phyloP scores from a whole-genome alignment of 1,284 basidiomycete genomes.

The Ustilago cynodontis region DNA sequence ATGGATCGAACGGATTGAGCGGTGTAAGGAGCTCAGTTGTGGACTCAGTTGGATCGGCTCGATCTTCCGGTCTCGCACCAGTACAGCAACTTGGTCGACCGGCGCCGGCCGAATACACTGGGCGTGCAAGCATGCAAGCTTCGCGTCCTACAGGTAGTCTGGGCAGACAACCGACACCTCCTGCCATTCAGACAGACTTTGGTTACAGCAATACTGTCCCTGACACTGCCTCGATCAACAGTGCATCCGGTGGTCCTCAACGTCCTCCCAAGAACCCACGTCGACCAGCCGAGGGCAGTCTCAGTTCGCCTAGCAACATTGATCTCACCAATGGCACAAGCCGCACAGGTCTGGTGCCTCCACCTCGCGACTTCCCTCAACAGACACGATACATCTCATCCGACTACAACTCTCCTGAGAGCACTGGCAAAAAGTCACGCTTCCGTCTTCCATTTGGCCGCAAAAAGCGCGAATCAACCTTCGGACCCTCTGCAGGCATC shows the following conservation, averaged over 20 bases:
- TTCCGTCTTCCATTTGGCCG: conserved; percentile 43
- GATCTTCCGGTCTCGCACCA: conserved; percentile 19
- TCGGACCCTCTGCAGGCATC: conserved; percentile 12
- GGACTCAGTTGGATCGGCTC: conserved; percentile 14
- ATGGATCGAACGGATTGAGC: conserved; percentile 12
- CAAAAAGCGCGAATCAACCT: conserved; percentile 51
- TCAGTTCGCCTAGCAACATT: conserved; percentile 26
- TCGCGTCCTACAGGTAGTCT: neutral
- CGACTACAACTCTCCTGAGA: conserved; percentile 12
- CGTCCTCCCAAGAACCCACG: conserved; percentile 45
- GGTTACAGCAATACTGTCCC: conserved; percentile 16
- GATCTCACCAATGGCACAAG: conserved; percentile 15
- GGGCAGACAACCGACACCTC: neutral
- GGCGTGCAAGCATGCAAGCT: conserved; percentile 35
- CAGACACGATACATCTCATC: conserved; percentile 4
- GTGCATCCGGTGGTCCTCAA: conserved; percentile 19
- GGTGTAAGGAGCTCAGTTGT: conserved; percentile 22
- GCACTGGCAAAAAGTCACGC: conserved; percentile 23
- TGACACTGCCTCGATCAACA: conserved; percentile 24
- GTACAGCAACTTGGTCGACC: conserved; percentile 6
- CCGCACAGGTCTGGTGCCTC: neutral
- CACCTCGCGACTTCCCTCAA: conserved; percentile 32
- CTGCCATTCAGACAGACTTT: conserved; percentile 12
- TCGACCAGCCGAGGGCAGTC: conserved; percentile 32
- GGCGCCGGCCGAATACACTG: neutral